Base-by-base conservation (phyloP, 805 yeast genomes). In the Yarrowia sp. region DNA sequence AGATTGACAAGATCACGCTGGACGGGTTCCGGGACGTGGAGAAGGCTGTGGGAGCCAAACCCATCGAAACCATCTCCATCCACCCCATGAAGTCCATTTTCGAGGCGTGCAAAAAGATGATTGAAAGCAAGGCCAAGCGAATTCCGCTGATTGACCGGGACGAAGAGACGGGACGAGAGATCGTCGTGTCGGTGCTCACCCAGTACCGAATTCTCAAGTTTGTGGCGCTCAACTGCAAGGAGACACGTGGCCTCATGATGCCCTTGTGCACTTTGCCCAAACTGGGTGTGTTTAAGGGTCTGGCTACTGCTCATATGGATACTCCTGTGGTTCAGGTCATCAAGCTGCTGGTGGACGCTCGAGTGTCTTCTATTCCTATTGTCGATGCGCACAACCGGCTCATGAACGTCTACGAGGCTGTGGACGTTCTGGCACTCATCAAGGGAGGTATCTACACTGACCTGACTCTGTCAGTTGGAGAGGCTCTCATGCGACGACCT, bases 271-370 rank as follows among this genome's bases (percentile, higher is more conserved):
- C 87, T 65, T 78, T 95, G 51, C 80, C 88, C n/a, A 47, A 28
- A 31, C 85, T 92, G 43, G 81, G 89, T 9, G 79, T 81, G 45
- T 69, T 72, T 45, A 74, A 77, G 42, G 69, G 77, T 39, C 75
- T 95, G n/a, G 84, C 89, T 17, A 88, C 93, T 11, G 95, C 96
- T 64, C 85, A 88, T 6, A 86, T 95, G 92, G 85, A 83, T 66
- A 91, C 98, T 0, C 97, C 98, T 0, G 97, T 95, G 28, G 87
- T 90, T 67, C 97, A 93, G 67, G 97, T 92, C 28, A 95, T 95
- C 65, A 92, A 90, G 71, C 76, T 87, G 66, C 80, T 95, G 69
- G 86, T 93, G 8, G 84, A 84, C 62, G 84, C 86, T 58, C 86
- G 92, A n/a, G 95, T 95, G 13, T 87, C 96, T 4, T 89, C 98